phyloP scores from a whole-genome alignment of 2,329 filamentous ascomycete species.

The Bipolaris victoriae region DNA sequence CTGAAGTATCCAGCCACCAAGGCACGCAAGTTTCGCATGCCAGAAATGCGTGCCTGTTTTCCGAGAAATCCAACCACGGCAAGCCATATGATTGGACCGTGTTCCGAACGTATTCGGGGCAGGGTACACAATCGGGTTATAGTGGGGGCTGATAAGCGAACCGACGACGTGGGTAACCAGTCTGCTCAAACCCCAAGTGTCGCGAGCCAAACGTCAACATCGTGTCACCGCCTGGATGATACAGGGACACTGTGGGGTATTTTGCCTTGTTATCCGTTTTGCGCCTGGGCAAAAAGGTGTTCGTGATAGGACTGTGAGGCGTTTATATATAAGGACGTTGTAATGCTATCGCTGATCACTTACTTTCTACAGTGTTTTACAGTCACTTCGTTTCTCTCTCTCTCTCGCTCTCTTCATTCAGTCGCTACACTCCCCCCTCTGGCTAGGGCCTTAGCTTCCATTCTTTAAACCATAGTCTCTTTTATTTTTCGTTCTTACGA shows the following conservation, averaged over 20 bases:
- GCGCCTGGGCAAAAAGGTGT: conserved; percentile 10
- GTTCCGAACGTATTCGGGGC: conserved; percentile 1
- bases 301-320: neutral
- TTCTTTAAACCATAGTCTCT: neutral
- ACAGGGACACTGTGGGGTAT: conserved; percentile 14
- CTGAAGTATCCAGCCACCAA: conserved; percentile 1
- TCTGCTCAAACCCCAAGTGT: conserved; percentile 19
- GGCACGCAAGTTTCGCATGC: conserved; percentile 8
- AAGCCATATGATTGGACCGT: conserved; percentile 4
- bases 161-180: neutral
- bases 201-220: conserved; percentile 11
- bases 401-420: conserved; percentile 9
- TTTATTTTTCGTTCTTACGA: neutral
- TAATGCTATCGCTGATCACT: conserved; percentile 8
- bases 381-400: conserved; percentile 4
- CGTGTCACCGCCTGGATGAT: conserved; percentile 13
- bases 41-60: conserved; percentile 5
- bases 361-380: conserved; percentile 4
- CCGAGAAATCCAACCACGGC: neutral
- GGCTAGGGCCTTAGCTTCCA: conserved; percentile 15
- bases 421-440: conserved; percentile 14
- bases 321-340: conserved; percentile 4
- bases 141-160: neutral
- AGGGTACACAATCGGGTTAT: neutral
- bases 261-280: conserved; percentile 19